Evolutionary conservation across 805 yeast genomes (phyloP), one percentile per base, ranked within the genome.

Genomic region (Spathaspora girioi): DNA sequence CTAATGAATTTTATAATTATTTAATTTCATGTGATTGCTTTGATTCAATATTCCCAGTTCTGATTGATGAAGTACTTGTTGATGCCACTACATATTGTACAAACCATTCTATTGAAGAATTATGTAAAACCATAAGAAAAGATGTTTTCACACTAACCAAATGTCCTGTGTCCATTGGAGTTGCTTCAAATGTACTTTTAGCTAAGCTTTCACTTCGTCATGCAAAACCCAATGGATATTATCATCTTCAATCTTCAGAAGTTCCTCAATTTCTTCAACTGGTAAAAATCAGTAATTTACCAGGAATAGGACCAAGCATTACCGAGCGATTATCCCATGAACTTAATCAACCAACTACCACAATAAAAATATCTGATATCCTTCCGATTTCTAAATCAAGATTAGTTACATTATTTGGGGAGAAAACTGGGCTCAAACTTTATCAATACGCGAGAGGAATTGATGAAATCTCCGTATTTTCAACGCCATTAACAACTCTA

Each of bases 51-150:
- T 75, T 84, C 29, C 98, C 98, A 0, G 89, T 94, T 1, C 90
- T 96, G 54, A 84, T 94, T 2, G 98, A 94, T 65, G 99, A 94
- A 62, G 97, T 91, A 0, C 69, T 94, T n/a, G 63, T 89, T 9
- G 96, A 89, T 58, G 75, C 86, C 1, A 69, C 84, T 0, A 23
- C 67, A 1, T 55, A 62, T 38, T 62, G 64, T 20, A 40, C 20
- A 5, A 54, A 54, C 6, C 44, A 50, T 44, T 47, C 69, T 1
- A 38, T 38, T 31, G 17, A 32, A 20, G 40, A 42, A 35, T 57
- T 76, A 7, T 66, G 73, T 56, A 54, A 55, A 1, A 57, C 62
- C 4, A 70, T 83, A 10, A 67, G 85, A 46, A 42, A 56, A 0
- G 67, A 66, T 14, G 68, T 89, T 1, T 71, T 64, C 19, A 51